A percentile compares a stretch with the other conserved stretches of the same genome.
phyloP scores from a whole-genome alignment of 2,329 filamentous ascomycete genomes.

The Leptodontidium sp. region DNA sequence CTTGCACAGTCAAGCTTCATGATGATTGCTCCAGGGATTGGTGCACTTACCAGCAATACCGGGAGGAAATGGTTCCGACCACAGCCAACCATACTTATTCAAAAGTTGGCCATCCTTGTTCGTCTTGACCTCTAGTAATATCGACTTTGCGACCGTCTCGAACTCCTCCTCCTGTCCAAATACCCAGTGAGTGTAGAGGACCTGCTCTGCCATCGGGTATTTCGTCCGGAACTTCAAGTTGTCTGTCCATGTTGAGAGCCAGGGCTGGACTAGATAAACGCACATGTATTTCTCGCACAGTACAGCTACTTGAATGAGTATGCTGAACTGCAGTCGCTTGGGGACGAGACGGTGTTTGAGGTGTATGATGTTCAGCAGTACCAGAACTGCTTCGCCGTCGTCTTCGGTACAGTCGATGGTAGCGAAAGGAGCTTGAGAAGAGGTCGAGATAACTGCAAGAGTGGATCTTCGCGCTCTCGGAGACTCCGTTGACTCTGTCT shows the following conservation, averaged over 20 bases:
- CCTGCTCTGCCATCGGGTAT: background rate
- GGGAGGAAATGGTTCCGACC: background rate
- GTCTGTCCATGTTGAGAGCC: background rate
- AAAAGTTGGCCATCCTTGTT: background rate
- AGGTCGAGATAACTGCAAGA: background rate
- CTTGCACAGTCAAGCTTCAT: background rate
- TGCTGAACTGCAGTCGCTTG: background rate
- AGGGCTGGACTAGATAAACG: background rate
- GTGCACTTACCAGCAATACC: background rate
- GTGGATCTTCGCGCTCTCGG: background rate
- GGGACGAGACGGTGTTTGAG: slow-evolving; percentile 1
- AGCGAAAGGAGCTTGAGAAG: background rate
- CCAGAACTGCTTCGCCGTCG: slow-evolving; percentile 4
- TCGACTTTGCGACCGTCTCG: background rate
- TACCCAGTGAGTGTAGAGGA: slow-evolving; percentile 10
- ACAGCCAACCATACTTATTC: background rate
- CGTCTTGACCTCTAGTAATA: background rate
- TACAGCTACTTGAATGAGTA: background rate
- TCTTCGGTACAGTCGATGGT: slow-evolving; percentile 4
- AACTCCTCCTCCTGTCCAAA: slow-evolving; percentile 17
- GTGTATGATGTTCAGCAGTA: slow-evolving; percentile 9
- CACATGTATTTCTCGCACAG: slow-evolving; percentile 18
- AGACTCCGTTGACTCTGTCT: background rate
- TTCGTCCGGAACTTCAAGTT: background rate
- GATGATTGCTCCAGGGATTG: background rate